Base-by-base conservation (phyloP, 108 stramenopile genomes). In the Aureococcus anophagefferens region DNA sequence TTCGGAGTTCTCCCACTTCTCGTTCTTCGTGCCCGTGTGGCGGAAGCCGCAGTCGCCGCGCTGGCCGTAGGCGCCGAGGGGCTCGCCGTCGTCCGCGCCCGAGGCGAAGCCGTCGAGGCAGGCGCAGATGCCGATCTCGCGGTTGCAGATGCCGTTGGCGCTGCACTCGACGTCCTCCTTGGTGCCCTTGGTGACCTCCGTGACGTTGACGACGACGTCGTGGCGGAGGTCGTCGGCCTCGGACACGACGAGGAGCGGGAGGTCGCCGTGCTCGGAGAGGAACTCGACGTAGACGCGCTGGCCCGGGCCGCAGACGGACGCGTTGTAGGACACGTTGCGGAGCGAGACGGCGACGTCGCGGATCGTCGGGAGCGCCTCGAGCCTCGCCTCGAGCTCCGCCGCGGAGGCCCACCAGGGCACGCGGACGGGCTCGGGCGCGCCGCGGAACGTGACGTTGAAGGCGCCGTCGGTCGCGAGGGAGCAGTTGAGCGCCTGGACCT, bases 401-500 rank as follows among this genome's bases (percentile, higher is more conserved):
- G 51, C 21, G 25, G 51, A 25, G 7, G 51, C 14, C 7, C 13
- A 11, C 51, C 51, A 59, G 51, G 51, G 51, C 3, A 59, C 25
- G 17, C 14, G 14, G 17, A 59, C 51, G 7, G 51, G 25, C 17
- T 11, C 40, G 13, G 17, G 4, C 51, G 51, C 17, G 21, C 1
- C 17, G 1, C 51, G 21, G 13, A 59, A 59, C 17, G 51, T 59
- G 17, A 59, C 1, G 51, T 59, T 59, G 51, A 59, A 59, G 25
- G 4, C 21, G 1, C 13, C 51, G 4, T 59, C 21, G 1, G 21
- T 59, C 17, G 51, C 0, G 17, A 4, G 7, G 21, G 51, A 59
- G 70, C 86, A 87, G 17, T 33, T 18, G 11, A 87, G 0, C 30
- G 37, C 59, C 72, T 87, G 86, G 14, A 86, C 62, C 65, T 85